Percentiles rank a stretch among this genome's conserved stretches.
Evolutionary conservation across 768 basidiomycete genomes (phyloP).

Genomic region (Lactarius deliciosus): DNA sequence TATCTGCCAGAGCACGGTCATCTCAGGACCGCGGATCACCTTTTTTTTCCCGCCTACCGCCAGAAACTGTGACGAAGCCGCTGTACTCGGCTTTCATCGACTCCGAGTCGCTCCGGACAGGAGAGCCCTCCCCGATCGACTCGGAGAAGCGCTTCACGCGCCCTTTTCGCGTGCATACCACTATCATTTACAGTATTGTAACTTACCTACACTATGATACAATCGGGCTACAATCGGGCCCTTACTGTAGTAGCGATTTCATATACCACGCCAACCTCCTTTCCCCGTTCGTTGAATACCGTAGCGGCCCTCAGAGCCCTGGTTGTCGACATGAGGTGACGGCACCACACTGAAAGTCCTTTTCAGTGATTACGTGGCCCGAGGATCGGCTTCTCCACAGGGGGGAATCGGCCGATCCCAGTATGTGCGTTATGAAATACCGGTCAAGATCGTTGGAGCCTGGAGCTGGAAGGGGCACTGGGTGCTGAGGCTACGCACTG

Average conservation of each 20-base stretch:
- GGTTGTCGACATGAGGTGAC: neutral
- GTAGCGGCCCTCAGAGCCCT: neutral
- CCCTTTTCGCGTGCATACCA: neutral
- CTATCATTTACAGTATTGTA: no score
- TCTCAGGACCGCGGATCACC: no score
- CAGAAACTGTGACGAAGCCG: no score
- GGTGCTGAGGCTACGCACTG: neutral
- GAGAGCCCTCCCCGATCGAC: no score
- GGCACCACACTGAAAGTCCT: neutral
- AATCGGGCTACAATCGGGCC: no score
- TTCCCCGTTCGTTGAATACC: neutral
- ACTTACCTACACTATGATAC: no score
- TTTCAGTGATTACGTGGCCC: neutral
- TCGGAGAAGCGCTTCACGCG: neutral
- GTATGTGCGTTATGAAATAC: neutral
- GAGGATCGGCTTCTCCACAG: neutral
- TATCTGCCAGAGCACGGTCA: neutral
- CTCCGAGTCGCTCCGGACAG: no score
- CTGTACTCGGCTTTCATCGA: no score
- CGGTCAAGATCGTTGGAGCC: neutral
- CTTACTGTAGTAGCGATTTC: neutral
- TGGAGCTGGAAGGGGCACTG: no score
- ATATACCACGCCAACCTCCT: neutral
- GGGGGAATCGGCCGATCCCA: neutral
- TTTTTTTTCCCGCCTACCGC: no score